Conservation (phyloP, 2,329 filamentous ascomycete species). For the Dryadomyces quercus-mongolicae region DNA sequence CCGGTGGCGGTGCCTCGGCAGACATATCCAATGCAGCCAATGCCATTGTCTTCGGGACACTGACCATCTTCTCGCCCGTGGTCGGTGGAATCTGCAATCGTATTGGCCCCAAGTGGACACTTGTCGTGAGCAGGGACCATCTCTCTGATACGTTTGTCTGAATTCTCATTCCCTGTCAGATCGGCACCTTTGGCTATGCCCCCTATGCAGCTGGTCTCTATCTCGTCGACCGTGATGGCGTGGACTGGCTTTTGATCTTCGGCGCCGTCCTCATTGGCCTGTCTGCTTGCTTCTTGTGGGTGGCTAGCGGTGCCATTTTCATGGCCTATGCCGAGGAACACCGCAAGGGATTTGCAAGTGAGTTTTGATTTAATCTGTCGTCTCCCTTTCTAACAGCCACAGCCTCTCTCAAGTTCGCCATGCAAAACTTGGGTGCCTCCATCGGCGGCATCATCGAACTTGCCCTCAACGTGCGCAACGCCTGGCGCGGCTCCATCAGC, state of each 20-base stretch:
- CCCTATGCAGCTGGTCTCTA: too few species aligned
- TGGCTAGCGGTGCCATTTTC: neutral
- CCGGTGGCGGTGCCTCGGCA: constrained; percentile 10
- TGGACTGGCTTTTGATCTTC: too few species aligned
- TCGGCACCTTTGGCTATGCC: neutral
- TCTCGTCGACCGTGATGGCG: too few species aligned
- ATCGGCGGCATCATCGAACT: constrained; percentile 11
- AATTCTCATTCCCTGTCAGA: too few species aligned
- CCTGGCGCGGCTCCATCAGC: constrained; percentile 8
- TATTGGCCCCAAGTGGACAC: too few species aligned
- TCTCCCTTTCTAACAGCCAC: neutral
- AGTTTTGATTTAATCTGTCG: neutral
- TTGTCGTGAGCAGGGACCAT: too few species aligned
- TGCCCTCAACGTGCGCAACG: constrained; percentile 7
- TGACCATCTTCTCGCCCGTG: too few species aligned
- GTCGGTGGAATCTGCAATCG: too few species aligned
- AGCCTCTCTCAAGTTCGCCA: constrained; percentile 6
- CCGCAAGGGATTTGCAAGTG: too few species aligned
- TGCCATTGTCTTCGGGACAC: neutral
- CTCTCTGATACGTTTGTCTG: too few species aligned
- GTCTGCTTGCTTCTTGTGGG: constrained; percentile 8
- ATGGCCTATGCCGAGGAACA: constrained; percentile 4
- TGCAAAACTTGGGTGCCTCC: constrained; percentile 6
- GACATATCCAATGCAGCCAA: constrained; percentile 6
- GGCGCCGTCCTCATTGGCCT: neutral